Evolutionary conservation across 345 rosid genomes (phyloP), one percentile per base, ranked within the genome.

Genomic region (Lagerstroemia speciosa): DNA sequence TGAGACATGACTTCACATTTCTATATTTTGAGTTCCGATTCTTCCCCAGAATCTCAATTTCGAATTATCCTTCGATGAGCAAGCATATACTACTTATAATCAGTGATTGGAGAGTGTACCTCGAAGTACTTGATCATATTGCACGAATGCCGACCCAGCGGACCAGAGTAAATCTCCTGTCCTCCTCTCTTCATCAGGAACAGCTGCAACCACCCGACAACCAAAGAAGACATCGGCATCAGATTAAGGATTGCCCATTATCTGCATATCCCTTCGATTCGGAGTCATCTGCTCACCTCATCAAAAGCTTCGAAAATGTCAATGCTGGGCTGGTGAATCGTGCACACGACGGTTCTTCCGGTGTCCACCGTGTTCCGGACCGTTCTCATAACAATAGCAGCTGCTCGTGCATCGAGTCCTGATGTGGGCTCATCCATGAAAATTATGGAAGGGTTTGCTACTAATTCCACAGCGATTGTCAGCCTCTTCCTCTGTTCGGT

Each of bases 111-210:
- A 20, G 29, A 55, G 19, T 58, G 33, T 73, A 87, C 98, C 92
- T 92, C 86, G 58, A 92, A 89, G 40, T 87, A 89, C 46, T 76
- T 84, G 62, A 86, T 80, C 30, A 89, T 69, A 66, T 87, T 82
- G 57, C 68, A 55, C 63, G 98, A 92, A 48, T 83, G 82, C 41
- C 67, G 86, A 45, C 98, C 98, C 52, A 89, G 67, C 68, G 90
- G 96, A 33, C 98, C 96, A 2, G 83, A 89, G 69, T 87, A 91
- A 64, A 91, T 89, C 69, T 86, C 96, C 73, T 81, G 79, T 52
- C 96, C 98, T 77, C 98, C 98, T 67, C 87, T 72, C 74, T 85
- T 85, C 74, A 92, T 50, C 67, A 92, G 75, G 75, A 89, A 83
- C 53, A 92, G 65, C 98, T 91, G 81, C 71, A 71, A 53, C 40